Evolutionary conservation across 1,284 basidiomycete genomes (phyloP).

Genomic region (Cystobasidium slooffiae): DNA sequence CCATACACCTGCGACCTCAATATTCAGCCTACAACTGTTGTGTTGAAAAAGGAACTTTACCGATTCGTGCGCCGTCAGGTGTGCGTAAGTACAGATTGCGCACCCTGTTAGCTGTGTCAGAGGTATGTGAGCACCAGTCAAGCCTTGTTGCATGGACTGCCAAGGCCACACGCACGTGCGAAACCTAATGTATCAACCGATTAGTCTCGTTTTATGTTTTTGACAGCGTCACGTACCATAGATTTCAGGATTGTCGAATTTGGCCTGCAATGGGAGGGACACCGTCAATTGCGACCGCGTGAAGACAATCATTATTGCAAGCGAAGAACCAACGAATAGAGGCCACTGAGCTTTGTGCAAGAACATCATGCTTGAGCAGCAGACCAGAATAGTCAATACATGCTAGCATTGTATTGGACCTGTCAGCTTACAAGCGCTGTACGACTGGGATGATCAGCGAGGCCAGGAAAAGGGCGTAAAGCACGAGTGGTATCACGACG

Average conservation of each 20-base stretch:
- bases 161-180: conserved; percentile 67
- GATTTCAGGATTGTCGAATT: conserved; percentile 55
- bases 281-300: not conserved
- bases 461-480: conserved; percentile 64
- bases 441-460: conserved; percentile 68
- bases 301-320: not conserved
- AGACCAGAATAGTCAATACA: conserved; percentile 18
- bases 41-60: not conserved
- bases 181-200: conserved; percentile 62
- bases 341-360: conserved; percentile 72
- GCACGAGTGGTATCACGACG: conserved; percentile 1
- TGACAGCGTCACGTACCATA: conserved; percentile 8
- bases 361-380: conserved; percentile 63
- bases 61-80: conserved; percentile 75
- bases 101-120: conserved; percentile 72
- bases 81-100: conserved; percentile 73
- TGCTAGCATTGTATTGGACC: conserved; percentile 27
- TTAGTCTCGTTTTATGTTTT: not conserved
- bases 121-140: not conserved
- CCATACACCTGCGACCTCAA: conserved; percentile 67
- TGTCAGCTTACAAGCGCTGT: conserved; percentile 65
- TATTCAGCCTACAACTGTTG: not conserved
- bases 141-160: not conserved
- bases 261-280: conserved; percentile 68
- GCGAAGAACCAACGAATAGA: conserved; percentile 54